phyloP scores from a whole-genome alignment of 768 basidiomycete genomes.

The Pleurotus djamor region DNA sequence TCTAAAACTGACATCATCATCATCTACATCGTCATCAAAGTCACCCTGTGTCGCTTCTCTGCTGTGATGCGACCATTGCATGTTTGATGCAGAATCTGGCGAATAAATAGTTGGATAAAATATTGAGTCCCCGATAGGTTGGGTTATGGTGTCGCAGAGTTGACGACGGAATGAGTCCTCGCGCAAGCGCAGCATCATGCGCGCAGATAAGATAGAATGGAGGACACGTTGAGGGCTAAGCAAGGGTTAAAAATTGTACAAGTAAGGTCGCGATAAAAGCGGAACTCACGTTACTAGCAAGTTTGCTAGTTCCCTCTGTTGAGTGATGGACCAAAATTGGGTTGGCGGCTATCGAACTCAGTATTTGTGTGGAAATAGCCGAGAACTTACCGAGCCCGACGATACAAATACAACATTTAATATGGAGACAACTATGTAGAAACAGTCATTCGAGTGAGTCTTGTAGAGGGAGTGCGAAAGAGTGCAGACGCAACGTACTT shows the following conservation, averaged over 20 bases:
- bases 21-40: too few relatives aligned
- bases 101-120: neutral
- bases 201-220: slow-evolving; percentile 1
- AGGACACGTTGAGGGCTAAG: slow-evolving; percentile 1
- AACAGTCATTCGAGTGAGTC: neutral
- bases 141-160: neutral
- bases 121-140: neutral
- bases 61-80: too few relatives aligned
- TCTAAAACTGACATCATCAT: too few relatives aligned
- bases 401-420: neutral
- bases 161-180: neutral
- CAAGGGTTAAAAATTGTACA: neutral
- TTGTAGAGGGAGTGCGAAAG: neutral
- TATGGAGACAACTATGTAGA: neutral
- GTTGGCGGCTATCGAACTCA: neutral
- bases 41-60: too few relatives aligned
- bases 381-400: neutral
- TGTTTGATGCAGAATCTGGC: too few relatives aligned
- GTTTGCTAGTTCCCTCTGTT: neutral
- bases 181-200: slow-evolving; percentile 1
- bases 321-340: neutral
- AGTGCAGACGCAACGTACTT: neutral
- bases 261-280: neutral
- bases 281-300: neutral
- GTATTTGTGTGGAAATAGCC: neutral